phyloP scores from a whole-genome alignment of 169 alveolate species.

The Blepharisma undulans region DNA sequence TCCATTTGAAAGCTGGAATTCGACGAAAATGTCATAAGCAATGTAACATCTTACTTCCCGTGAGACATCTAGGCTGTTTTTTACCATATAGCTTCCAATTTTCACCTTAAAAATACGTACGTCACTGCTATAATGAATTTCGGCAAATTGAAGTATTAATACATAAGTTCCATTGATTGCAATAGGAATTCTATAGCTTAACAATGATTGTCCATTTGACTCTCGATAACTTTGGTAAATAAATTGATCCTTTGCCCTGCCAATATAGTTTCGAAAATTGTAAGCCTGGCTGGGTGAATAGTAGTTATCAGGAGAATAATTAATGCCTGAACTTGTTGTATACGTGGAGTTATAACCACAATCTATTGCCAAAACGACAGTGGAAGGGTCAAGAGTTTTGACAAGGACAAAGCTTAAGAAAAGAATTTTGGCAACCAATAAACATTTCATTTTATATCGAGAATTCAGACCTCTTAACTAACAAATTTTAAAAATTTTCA shows the following conservation, averaged over 20 bases:
- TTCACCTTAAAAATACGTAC: neutral
- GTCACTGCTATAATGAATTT: neutral
- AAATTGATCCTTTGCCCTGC: neutral
- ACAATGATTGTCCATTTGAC: neutral
- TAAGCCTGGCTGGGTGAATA: neutral
- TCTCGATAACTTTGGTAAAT: too few species aligned
- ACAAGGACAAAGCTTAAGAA: neutral
- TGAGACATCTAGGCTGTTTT: neutral
- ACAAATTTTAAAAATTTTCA: slow-evolving; percentile 13
- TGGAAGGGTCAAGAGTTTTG: neutral
- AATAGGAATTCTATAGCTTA: neutral
- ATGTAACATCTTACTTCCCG: neutral
- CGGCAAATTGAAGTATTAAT: neutral
- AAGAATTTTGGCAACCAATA: neutral
- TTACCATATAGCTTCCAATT: neutral
- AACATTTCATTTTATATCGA: neutral
- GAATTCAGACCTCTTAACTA: too few species aligned
- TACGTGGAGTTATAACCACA: neutral
- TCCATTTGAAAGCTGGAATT: neutral
- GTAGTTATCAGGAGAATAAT: neutral
- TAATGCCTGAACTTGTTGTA: neutral
- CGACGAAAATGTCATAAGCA: neutral
- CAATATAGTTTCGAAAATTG: neutral
- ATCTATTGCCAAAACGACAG: neutral
- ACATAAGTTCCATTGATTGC: neutral